Percentiles rank a stretch among this genome's conserved stretches.
These are phyloP conservation scores for Infundibulicybe gibba DNA, from an alignment of 768 basidiomycete species.

Conservation along the genomic window DNA sequence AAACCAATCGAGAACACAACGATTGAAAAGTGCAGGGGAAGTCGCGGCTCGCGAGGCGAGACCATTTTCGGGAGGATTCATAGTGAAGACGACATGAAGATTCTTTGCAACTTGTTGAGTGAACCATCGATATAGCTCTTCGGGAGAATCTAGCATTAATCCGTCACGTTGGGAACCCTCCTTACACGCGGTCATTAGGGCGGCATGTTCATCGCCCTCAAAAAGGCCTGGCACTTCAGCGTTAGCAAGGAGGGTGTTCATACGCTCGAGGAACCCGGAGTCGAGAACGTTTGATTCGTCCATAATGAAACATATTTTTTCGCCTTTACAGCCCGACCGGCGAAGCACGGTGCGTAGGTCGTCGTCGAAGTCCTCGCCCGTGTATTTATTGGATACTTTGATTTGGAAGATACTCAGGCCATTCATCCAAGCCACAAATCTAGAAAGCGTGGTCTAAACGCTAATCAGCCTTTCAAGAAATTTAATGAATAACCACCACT, in stretches of 20 bases:
- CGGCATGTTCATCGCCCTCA: conserved; percentile 98
- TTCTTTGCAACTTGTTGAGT: conserved; percentile 98
- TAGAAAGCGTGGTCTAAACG: conserved; percentile 86
- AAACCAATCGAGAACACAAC: conserved; percentile 99
- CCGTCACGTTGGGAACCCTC: conserved; percentile 99
- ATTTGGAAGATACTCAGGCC: conserved; percentile 99
- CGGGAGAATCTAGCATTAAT: conserved; percentile 95
- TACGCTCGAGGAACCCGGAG: conserved; percentile 98
- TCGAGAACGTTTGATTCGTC: conserved; percentile 99
- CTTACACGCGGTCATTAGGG: conserved; percentile 98
- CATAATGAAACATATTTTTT: conserved; percentile 99
- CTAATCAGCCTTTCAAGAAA: conserved; percentile 3
- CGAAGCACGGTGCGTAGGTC: conserved; percentile 94
- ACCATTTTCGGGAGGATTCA: conserved; percentile 97
- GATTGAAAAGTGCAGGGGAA: conserved; percentile 97
- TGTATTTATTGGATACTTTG: conserved; percentile 99
- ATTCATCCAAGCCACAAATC: conserved; percentile 99
- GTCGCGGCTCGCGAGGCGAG: conserved; percentile 95
- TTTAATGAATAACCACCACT: conserved; percentile 10
- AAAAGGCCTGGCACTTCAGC: conserved; percentile 99
- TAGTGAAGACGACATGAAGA: conserved; percentile 97
- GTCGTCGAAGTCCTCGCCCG: conserved; percentile 97
- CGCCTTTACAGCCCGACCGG: conserved; percentile 95
- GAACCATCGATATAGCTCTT: conserved; percentile 98
- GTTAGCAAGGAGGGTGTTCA: conserved; percentile 98